Evolutionary conservation across 2,329 filamentous ascomycete species (phyloP).

Genomic region (Colletotrichum coccodes): DNA sequence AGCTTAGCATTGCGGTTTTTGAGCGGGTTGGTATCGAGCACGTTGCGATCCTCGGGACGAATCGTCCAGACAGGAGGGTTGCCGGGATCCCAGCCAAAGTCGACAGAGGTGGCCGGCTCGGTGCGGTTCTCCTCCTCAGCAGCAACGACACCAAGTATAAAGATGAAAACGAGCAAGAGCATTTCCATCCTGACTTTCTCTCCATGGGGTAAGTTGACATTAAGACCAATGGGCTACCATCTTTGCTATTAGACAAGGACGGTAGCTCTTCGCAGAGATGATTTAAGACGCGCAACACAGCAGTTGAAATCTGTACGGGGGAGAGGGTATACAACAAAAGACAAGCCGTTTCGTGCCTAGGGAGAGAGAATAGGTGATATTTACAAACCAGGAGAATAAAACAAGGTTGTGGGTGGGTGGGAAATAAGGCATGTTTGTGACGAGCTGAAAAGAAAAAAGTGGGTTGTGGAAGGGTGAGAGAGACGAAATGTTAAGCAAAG

Average conservation of each 20-base stretch:
- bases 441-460: no score
- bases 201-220: background rate
- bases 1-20: background rate
- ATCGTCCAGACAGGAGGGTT: slow-evolving; percentile 15
- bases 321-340: no score
- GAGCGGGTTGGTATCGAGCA: background rate
- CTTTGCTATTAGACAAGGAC: background rate
- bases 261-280: background rate
- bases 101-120: background rate
- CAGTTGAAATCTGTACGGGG: background rate
- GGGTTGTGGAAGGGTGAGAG: background rate
- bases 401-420: no score
- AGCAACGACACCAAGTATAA: background rate
- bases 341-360: fast-evolving
- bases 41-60: background rate
- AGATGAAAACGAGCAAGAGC: background rate
- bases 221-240: background rate
- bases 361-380: no score
- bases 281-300: background rate
- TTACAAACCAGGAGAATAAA: no score
- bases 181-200: background rate
- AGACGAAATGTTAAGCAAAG: background rate
- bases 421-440: no score
- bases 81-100: background rate
- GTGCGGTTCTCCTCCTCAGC: no score